Evolutionary conservation across 441 rosid genomes (phyloP).

Genomic region (Manihot esculenta): DNA sequence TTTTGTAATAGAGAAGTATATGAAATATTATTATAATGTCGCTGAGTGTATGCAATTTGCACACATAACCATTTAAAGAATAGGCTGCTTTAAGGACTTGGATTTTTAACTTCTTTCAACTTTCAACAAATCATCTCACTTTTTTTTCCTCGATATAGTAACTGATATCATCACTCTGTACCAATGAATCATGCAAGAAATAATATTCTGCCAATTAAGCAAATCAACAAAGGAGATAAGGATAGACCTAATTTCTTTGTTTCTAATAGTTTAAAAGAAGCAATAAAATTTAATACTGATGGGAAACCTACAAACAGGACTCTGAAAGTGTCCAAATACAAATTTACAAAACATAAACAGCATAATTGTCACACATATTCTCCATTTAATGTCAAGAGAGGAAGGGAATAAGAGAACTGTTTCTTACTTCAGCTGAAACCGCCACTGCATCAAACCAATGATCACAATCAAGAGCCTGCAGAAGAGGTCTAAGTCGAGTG

Average conservation of each 20-base stretch:
- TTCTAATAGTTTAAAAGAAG: not conserved
- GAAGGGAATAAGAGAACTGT: not conserved
- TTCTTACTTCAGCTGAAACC: constrained; percentile 89
- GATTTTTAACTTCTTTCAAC: not conserved
- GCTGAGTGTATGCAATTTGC: not conserved
- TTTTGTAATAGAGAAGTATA: not conserved
- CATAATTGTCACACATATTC: not conserved
- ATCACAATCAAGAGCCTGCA: constrained; percentile 76
- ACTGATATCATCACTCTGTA: not conserved
- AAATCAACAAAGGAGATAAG: not conserved
- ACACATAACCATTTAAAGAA: not conserved
- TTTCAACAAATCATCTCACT: not conserved
- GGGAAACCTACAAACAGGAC: not conserved
- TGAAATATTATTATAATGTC: not conserved
- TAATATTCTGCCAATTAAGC: not conserved
- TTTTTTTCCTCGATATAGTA: not conserved
- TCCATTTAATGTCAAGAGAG: not conserved
- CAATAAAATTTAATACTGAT: not conserved
- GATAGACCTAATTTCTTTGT: not conserved
- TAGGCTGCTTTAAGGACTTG: not conserved
- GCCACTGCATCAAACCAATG: constrained; percentile 95
- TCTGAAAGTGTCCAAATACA: not conserved
- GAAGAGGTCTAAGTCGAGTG: constrained; percentile 81
- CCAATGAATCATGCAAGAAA: not conserved
- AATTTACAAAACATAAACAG: not conserved